These are phyloP conservation scores for Stagonosporopsis vannaccii DNA, from an alignment of 2,329 filamentous ascomycete species.

Conservation along the genomic window DNA sequence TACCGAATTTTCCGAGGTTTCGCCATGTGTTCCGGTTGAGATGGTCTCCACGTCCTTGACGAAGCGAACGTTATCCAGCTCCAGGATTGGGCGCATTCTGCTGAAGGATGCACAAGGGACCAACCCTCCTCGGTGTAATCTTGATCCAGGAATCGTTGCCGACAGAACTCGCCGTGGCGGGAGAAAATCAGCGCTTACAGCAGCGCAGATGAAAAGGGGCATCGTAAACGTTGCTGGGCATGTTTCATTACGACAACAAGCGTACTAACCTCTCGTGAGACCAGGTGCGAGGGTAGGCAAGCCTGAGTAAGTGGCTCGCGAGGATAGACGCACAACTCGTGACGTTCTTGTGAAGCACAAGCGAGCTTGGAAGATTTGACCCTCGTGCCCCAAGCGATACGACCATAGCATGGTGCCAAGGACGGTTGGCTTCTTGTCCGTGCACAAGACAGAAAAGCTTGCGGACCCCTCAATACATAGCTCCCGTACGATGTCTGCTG, in stretches of 20 bases:
- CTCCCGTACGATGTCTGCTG: neutral
- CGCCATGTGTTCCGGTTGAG: neutral
- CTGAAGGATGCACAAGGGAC: neutral
- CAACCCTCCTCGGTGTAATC: slow-evolving; percentile 7
- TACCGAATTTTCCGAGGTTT: neutral
- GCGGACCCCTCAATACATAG: neutral
- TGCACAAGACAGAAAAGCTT: neutral
- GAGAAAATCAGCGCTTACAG: slow-evolving; percentile 1
- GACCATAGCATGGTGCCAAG: neutral
- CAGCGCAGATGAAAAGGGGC: neutral
- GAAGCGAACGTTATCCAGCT: neutral
- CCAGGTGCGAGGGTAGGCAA: neutral
- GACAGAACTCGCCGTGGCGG: neutral
- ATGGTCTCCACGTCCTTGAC: neutral
- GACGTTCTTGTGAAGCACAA: neutral
- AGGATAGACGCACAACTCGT: neutral
- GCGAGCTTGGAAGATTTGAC: neutral
- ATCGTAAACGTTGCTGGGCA: neutral
- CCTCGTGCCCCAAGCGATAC: no score
- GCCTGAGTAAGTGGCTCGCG: neutral
- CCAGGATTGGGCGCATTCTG: neutral
- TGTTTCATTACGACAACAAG: neutral
- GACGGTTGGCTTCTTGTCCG: neutral
- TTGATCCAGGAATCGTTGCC: neutral
- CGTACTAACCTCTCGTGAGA: neutral